These are phyloP conservation scores for Coemansia sp. DNA, from an alignment of 192 early-diverging fungal species.

Conservation along the genomic window DNA sequence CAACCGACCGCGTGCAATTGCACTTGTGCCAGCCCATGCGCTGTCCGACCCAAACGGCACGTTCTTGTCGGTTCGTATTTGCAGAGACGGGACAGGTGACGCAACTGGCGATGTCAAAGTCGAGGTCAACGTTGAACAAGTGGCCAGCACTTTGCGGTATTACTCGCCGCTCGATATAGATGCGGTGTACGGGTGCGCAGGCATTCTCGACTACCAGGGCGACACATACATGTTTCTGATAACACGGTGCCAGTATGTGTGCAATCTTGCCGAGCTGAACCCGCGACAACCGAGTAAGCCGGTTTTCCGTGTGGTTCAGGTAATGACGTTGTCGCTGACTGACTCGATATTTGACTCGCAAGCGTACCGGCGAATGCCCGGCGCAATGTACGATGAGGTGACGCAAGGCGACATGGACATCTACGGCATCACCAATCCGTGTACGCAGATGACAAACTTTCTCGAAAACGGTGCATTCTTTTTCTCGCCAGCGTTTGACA, in stretches of 20 bases:
- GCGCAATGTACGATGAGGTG: constrained; percentile 42
- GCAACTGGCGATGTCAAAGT: constrained; percentile 8
- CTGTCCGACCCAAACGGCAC: constrained; percentile 37
- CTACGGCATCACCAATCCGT: constrained; percentile 67
- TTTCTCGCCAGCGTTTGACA: constrained; percentile 85
- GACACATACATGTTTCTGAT: constrained; percentile 72
- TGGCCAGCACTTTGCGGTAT: constrained; percentile 18
- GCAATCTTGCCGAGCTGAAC: constrained; percentile 60
- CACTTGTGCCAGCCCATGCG: constrained; percentile 59
- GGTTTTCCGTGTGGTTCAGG: constrained; percentile 66
- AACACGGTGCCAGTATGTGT: constrained; percentile 64
- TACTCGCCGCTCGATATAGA: constrained; percentile 47
- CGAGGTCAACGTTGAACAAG: constrained; percentile 20
- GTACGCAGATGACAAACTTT: constrained; percentile 69
- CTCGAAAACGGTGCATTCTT: constrained; percentile 89
- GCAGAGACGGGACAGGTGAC: constrained; percentile 4
- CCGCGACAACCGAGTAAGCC: constrained; percentile 36
- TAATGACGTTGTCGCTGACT: constrained; percentile 76
- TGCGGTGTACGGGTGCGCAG: constrained; percentile 48
- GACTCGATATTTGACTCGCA: constrained; percentile 68
- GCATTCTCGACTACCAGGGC: constrained; percentile 51
- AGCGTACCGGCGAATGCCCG: constrained; percentile 35
- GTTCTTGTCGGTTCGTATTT: constrained; percentile 19
- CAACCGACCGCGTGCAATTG: constrained; percentile 59
- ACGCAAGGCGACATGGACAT: constrained; percentile 41